Base-by-base conservation (phyloP, 2,329 filamentous ascomycete genomes). In the Cordyceps cateniannulata region DNA sequence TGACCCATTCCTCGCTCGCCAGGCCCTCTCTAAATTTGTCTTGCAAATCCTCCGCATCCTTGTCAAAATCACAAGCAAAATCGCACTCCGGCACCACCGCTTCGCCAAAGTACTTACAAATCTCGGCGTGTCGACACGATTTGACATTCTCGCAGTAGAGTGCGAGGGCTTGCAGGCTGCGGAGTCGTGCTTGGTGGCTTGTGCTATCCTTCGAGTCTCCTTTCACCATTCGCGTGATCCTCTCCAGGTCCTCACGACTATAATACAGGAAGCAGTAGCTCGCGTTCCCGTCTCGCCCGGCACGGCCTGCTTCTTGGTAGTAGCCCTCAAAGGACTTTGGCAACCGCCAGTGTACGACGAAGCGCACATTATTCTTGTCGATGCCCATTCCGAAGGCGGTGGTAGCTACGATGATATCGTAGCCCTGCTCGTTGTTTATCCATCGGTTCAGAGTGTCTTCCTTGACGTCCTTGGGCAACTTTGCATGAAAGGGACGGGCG, bases 311-410 rank as follows among this genome's bases (percentile, higher is more conserved):
- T 79, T 98, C 93, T 75, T 98, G 93, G 69, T 97, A 96, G 71
- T 95, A 97, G 1, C 93, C 91, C 72, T 98, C 93, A 71, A 98
- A 96, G 3, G 89, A 95, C 70, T 96, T 96, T 10, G 93, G 91
- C 10, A 96, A 82, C 62, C 91, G 89, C 92, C 93, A 98, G 74
- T 98, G 93, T 1, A 95, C 86, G 1, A 98, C 93, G 68, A 97
- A 97, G 3, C 93, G 89, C 12, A 98, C 93, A 67, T 96, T 89
- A 57, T 95, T 86, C 73, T 97, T 97, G 73, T 98, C 93, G 65
- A 98, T 97, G 27, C 93, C 93, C 93, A 98, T 98, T 2, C 93
- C 93, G 69, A 98, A 98, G 0, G 93, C 93, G 1, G 91, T 98
- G 0, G 93, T 98, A 1, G 93, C 93, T 29, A 97, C 92, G 63